Evolutionary conservation across 352 stramenopile genomes (phyloP).

Genomic region (Globisporangium alternatum): DNA sequence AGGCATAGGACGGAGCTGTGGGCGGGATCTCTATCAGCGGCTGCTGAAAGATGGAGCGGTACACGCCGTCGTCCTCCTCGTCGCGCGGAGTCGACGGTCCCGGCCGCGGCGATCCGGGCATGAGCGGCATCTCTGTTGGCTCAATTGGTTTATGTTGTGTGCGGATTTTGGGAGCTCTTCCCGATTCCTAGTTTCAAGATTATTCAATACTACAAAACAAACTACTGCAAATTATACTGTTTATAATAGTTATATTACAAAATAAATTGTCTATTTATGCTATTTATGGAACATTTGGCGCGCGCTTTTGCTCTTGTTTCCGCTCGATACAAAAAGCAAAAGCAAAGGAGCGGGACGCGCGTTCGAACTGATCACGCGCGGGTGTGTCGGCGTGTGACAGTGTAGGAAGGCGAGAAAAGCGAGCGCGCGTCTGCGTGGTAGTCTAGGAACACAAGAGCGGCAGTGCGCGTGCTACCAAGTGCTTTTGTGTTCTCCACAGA

Average conservation of each 20-base stretch:
- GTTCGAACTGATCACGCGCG: background rate
- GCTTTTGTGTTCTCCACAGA: background rate
- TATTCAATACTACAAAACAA: too few species aligned
- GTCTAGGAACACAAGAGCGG: background rate
- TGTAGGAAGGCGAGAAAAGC: background rate
- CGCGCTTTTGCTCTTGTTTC: background rate
- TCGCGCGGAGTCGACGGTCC: slow-evolving; percentile 22
- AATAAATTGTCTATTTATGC: background rate
- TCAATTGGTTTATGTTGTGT: background rate
- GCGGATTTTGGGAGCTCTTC: background rate
- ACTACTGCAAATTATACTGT: too few species aligned
- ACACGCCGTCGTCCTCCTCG: slow-evolving; percentile 61
- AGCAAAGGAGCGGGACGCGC: slow-evolving; percentile 2
- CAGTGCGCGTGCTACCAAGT: background rate
- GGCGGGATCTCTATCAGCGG: slow-evolving; percentile 70
- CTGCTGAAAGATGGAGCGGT: slow-evolving; percentile 84
- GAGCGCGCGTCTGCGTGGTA: background rate
- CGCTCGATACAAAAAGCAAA: slow-evolving; percentile 9
- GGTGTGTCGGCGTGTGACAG: background rate
- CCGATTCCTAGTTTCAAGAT: too few species aligned
- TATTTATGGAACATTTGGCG: background rate
- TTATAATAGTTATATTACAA: background rate
- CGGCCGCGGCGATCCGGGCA: slow-evolving; percentile 63
- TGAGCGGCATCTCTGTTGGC: slow-evolving; percentile 36
- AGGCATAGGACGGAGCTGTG: slow-evolving; percentile 64